Conservation (phyloP, 768 basidiomycete genomes). For the Dictyophora rubrovolvata region DNA sequence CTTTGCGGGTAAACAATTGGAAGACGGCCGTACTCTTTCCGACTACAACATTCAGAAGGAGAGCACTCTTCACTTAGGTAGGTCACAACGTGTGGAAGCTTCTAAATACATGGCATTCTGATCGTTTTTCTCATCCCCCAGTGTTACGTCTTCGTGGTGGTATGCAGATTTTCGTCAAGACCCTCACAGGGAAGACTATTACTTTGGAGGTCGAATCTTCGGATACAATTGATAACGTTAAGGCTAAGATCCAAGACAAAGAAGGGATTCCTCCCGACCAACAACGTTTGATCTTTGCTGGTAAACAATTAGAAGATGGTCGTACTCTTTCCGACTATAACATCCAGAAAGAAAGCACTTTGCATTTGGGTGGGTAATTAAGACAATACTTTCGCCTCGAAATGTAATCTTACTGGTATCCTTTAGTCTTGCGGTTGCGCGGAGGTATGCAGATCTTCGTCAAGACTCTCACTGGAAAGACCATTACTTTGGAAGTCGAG, state of each 20-base stretch:
- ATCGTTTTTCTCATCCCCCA: conserved; percentile 11
- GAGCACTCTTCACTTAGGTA: conserved; percentile 70
- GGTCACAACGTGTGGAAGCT: neutral
- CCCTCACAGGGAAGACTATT: conserved; percentile 37
- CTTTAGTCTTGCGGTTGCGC: conserved; percentile 69
- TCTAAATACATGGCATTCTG: conserved; percentile 19
- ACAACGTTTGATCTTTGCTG: conserved; percentile 39
- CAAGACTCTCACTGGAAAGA: conserved; percentile 28
- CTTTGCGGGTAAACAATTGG: conserved; percentile 39
- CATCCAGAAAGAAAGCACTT: conserved; percentile 89
- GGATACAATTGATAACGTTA: conserved; percentile 37
- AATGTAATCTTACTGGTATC: conserved; percentile 10
- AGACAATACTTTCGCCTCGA: conserved; percentile 6
- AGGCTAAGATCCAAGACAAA: conserved; percentile 29
- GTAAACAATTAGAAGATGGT: conserved; percentile 40
- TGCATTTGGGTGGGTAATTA: conserved; percentile 44
- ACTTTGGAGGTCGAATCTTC: conserved; percentile 36
- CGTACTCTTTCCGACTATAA: conserved; percentile 38
- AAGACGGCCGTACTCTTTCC: conserved; percentile 38
- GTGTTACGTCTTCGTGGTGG: conserved; percentile 24
- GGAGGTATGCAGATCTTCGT: conserved; percentile 40
- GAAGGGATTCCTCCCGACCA: conserved; percentile 27
- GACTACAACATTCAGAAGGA: conserved; percentile 62
- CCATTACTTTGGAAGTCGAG: conserved; percentile 65
- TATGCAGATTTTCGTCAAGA: conserved; percentile 35